Base-by-base conservation (phyloP, 805 yeast genomes). In the Kodamaea kakaduensis region DNA sequence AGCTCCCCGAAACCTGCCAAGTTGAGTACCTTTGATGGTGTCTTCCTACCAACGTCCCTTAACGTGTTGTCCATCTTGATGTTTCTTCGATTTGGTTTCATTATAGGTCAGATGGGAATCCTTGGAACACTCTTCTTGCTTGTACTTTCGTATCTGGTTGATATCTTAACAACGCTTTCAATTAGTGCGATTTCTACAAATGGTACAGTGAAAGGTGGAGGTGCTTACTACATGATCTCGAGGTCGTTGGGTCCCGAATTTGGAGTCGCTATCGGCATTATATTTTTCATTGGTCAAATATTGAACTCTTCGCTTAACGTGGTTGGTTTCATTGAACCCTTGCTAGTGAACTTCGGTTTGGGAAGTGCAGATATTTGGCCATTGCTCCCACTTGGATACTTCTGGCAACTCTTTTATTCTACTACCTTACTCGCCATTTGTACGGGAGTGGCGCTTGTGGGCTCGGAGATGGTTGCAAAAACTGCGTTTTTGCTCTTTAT, bases 151-250 rank as follows among this genome's bases (percentile, higher is more conserved):
- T 93, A 89, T 55, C 53, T 77, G 3, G 87, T 93, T 43, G 83
- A 90, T 54, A 66, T 87, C 5, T 66, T 93, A 37, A 93, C 98
- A 0, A 86, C 95, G 0, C 60, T 93, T 46, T 85, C 96, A 14
- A 80, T 93, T 40, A 84, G 95, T 37, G 98, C 98, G 1, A 93
- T 93, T 42, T 87, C 97, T 2, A 93, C 99, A 2, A 93, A 93
- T 54, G 99, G 99, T 15, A 87, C 95, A 0, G 97, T 93, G 2
- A 76, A 88, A 47, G 97, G 97, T 9, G 99, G 99, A 10, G 99
- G 99, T 31, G 97, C 97, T 0, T 93, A 93, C 56, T 93, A 88
- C 51, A 93, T 93, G 97, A 87, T 93, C 41, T 84, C 95, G 21
- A 71, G 99, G 46, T 82, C 95, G 21, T 64, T 93, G 42, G 99